phyloP scores from a whole-genome alignment of 345 rosid species.

The Combretum micranthum region DNA sequence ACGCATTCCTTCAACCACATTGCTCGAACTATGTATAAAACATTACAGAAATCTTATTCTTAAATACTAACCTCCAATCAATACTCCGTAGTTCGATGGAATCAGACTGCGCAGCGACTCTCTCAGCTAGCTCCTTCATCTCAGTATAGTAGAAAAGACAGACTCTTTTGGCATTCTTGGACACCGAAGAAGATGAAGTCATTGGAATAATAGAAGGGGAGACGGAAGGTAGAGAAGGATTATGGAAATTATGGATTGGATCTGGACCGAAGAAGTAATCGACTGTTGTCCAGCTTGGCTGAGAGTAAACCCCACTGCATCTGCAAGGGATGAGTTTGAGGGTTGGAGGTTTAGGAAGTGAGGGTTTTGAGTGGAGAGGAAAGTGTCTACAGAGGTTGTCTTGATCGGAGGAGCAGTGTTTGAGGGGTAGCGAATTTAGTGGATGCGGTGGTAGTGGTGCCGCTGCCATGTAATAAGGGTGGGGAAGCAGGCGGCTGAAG shows the following conservation, averaged over 20 bases:
- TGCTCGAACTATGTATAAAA: background rate
- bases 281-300: conserved; percentile 27
- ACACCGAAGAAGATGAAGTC: conserved; percentile 39
- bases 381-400: background rate
- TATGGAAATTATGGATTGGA: conserved; percentile 32
- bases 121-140: conserved; percentile 73
- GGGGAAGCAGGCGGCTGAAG: no score
- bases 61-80: conserved; percentile 59
- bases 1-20: background rate
- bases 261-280: conserved; percentile 47
- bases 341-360: background rate
- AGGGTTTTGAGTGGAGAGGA: background rate
- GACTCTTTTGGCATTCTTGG: conserved; percentile 51
- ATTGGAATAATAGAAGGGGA: conserved; percentile 33
- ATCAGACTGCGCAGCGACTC: conserved; percentile 64
- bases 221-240: conserved; percentile 10
- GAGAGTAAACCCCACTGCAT: conserved; percentile 47
- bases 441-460: conserved; percentile 2
- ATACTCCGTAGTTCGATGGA: conserved; percentile 78
- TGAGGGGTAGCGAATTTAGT: background rate
- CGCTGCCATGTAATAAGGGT: conserved; percentile 10
- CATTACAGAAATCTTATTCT: background rate
- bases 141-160: conserved; percentile 75
- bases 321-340: conserved; percentile 1
- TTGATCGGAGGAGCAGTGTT: conserved; percentile 3